Conservation (phyloP, 768 basidiomycete species). For the Artomyces pyxidatus region DNA sequence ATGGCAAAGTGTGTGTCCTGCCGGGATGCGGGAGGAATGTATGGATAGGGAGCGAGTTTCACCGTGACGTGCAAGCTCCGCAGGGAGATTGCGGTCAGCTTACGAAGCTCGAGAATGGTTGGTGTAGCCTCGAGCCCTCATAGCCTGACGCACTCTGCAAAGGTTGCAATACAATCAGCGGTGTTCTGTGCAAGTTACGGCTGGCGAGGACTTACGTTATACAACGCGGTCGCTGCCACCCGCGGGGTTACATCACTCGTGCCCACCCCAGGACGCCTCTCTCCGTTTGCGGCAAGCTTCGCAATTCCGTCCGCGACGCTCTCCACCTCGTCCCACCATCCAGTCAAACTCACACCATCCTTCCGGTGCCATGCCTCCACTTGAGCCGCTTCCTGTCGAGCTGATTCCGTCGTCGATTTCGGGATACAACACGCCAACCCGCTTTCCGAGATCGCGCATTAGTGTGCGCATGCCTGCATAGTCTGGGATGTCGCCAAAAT, state of each 20-base stretch:
- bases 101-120: no score
- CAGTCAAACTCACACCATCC: slow-evolving; percentile 16
- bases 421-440: slow-evolving; percentile 14
- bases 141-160: no score
- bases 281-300: slow-evolving; percentile 14
- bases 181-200: no score
- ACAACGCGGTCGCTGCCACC: neutral
- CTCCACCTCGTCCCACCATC: slow-evolving; percentile 11
- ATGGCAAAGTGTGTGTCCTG: no score
- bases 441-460: slow-evolving; percentile 41
- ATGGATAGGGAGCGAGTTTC: no score
- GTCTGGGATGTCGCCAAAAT: slow-evolving; percentile 85
- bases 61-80: no score
- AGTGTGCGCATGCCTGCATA: slow-evolving; percentile 75
- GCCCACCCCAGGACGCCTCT: slow-evolving; percentile 12
- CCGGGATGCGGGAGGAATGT: no score
- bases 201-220: no score
- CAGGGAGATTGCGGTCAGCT: no score
- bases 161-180: no score
- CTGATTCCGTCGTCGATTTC: slow-evolving; percentile 4
- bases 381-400: neutral
- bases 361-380: neutral
- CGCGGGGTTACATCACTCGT: neutral
- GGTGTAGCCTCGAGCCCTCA: no score
- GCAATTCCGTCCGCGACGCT: slow-evolving; percentile 12